Evolutionary conservation across 352 stramenopile genomes (phyloP).

Genomic region (Pythium phragmiticola): DNA sequence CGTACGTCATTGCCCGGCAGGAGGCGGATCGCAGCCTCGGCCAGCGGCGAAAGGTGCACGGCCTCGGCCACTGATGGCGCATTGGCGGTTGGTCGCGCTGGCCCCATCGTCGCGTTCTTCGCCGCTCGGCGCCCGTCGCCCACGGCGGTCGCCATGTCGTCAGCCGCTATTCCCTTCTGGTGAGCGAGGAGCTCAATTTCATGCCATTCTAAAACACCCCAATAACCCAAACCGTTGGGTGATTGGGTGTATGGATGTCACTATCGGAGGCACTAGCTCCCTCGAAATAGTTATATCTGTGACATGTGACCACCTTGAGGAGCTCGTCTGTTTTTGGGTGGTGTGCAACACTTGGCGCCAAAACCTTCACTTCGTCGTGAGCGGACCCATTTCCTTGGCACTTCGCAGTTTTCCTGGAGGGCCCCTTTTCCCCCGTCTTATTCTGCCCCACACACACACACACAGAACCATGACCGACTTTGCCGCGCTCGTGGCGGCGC

Average conservation of each 20-base stretch:
- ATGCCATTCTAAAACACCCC: background rate
- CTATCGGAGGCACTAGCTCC: background rate
- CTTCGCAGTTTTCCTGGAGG: background rate
- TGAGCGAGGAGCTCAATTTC: background rate
- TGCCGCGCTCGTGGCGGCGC: conserved; percentile 62
- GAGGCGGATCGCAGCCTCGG: conserved; percentile 56
- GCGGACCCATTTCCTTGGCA: conserved; percentile 6
- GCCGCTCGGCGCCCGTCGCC: background rate
- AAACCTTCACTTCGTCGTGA: background rate
- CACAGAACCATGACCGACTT: conserved; percentile 60
- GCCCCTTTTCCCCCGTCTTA: background rate
- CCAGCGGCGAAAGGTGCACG: conserved; percentile 43
- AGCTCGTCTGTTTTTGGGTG: conserved; percentile 17
- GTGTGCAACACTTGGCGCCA: conserved; percentile 18
- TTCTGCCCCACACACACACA: background rate
- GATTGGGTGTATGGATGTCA: background rate
- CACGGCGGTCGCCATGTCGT: background rate
- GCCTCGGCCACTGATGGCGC: conserved; percentile 3
- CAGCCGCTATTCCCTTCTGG: background rate
- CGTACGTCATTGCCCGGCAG: conserved; percentile 78
- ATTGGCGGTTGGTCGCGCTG: background rate
- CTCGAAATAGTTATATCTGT: conserved; percentile 4
- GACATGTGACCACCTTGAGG: conserved; percentile 11
- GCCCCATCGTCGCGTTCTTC: background rate
- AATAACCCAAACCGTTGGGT: conserved; percentile 2